Conservation (phyloP, 768 basidiomycete species). For the Ephemerocybe angulata region DNA sequence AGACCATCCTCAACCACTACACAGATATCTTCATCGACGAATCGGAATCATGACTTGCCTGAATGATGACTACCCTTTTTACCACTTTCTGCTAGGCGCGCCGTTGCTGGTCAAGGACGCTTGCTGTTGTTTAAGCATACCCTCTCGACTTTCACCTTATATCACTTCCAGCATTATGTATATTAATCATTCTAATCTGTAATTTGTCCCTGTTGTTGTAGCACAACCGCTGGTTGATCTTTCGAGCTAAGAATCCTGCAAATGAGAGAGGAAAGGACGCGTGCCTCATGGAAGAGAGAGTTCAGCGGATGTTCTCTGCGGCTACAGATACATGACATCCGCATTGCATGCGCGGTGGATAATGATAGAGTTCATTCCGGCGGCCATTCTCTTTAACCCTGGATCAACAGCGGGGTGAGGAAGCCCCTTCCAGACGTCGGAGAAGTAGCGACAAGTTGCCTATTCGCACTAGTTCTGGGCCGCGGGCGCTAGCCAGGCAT, state of each 20-base stretch:
- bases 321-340: neutral
- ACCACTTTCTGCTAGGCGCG: constrained; percentile 1
- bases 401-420: constrained; percentile 4
- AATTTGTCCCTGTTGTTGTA: neutral
- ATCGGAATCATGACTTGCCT: constrained; percentile 37
- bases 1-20: constrained; percentile 93
- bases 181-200: constrained; percentile 9
- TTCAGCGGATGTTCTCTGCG: no score
- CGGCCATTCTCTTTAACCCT: constrained; percentile 3
- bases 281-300: neutral
- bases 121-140: constrained; percentile 9
- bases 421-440: neutral
- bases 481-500: constrained; percentile 26
- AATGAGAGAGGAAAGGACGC: neutral
- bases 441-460: neutral
- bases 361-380: neutral
- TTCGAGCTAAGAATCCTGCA: no score
- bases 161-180: constrained; percentile 4
- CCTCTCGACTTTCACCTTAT: neutral
- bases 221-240: neutral
- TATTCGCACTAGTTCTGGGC: neutral
- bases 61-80: constrained; percentile 8
- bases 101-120: constrained; percentile 7
- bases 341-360: neutral
- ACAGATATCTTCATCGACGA: constrained; percentile 97